Evolutionary conservation across 768 basidiomycete genomes (phyloP).

Genomic region (Kwoniella europaea): DNA sequence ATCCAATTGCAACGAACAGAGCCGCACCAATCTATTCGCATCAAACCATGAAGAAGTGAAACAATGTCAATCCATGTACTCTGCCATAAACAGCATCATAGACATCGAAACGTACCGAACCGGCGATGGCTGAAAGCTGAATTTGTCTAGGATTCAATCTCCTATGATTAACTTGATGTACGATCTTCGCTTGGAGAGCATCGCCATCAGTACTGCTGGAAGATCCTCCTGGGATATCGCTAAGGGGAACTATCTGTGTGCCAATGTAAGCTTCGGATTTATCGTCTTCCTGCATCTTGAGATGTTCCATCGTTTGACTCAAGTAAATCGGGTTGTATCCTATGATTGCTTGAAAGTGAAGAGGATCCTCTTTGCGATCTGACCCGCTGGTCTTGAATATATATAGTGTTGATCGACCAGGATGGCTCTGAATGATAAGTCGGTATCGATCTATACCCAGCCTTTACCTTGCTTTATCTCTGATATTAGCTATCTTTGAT

Average conservation of each 20-base stretch:
- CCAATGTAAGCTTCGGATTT: conserved; percentile 11
- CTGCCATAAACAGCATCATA: no score
- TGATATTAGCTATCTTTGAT: not conserved
- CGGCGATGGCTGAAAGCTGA: conserved; percentile 27
- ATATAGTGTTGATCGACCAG: not conserved
- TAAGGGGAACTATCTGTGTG: not conserved
- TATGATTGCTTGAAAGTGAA: not conserved
- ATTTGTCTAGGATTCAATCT: conserved; percentile 26
- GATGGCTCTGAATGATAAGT: not conserved
- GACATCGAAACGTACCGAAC: conserved; percentile 2
- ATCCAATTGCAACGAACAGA: conserved; percentile 28
- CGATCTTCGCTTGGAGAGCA: conserved; percentile 2
- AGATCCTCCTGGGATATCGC: not conserved
- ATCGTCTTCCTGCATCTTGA: conserved; percentile 9
- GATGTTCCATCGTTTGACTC: not conserved
- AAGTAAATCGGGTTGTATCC: not conserved
- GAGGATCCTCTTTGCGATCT: not conserved
- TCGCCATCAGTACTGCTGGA: conserved; percentile 6
- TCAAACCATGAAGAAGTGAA: no score
- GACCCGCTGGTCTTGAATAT: not conserved
- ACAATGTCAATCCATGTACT: no score
- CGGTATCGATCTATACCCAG: not conserved
- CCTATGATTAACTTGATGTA: conserved; percentile 19
- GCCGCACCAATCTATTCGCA: conserved; percentile 5
- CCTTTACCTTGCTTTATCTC: not conserved